phyloP scores from a whole-genome alignment of 1,284 basidiomycete genomes.

The Mycosarcoma maydis region DNA sequence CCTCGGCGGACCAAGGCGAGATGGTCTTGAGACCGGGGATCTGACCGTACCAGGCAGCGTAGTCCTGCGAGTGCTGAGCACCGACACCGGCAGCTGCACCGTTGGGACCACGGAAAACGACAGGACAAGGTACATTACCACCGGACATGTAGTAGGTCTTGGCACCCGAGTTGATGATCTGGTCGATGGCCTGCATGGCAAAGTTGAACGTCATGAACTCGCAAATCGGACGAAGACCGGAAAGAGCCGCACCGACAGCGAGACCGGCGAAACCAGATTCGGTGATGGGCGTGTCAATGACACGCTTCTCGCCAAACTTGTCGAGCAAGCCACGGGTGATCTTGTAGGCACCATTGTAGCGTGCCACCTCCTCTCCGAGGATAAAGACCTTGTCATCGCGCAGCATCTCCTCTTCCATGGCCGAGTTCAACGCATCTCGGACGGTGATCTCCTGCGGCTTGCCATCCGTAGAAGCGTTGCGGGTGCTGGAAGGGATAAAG shows the following conservation, averaged over 20 bases:
- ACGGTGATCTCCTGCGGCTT: conserved; percentile 83
- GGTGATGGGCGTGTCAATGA: conserved; percentile 88
- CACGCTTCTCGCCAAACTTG: conserved; percentile 99
- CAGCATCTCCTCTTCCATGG: conserved; percentile 99
- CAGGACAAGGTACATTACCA: conserved; percentile 94
- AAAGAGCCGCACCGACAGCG: conserved; percentile 91
- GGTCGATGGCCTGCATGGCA: conserved; percentile 84
- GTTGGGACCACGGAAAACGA: conserved; percentile 99
- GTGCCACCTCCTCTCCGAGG: conserved; percentile 97
- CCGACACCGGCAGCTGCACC: conserved; percentile 96
- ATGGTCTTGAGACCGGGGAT: conserved; percentile 97
- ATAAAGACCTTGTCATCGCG: conserved; percentile 95
- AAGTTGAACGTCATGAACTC: conserved; percentile 94
- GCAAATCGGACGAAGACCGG: conserved; percentile 94
- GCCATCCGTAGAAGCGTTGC: conserved; percentile 52
- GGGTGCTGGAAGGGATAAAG: conserved; percentile 42
- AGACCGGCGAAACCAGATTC: conserved; percentile 99
- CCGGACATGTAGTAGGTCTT: conserved; percentile 99
- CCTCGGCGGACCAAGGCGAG: conserved; percentile 95
- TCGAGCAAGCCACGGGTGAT: conserved; percentile 84
- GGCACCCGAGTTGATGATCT: conserved; percentile 99
- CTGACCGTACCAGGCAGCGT: conserved; percentile 84
- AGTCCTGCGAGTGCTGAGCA: conserved; percentile 74
- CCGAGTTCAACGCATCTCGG: conserved; percentile 94
- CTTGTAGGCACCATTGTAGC: conserved; percentile 99